Percentiles rank a stretch among this genome's conserved stretches.
These are phyloP conservation scores for Ophiobolus disseminans DNA, from an alignment of 2,329 filamentous ascomycete genomes.

Conservation along the genomic window DNA sequence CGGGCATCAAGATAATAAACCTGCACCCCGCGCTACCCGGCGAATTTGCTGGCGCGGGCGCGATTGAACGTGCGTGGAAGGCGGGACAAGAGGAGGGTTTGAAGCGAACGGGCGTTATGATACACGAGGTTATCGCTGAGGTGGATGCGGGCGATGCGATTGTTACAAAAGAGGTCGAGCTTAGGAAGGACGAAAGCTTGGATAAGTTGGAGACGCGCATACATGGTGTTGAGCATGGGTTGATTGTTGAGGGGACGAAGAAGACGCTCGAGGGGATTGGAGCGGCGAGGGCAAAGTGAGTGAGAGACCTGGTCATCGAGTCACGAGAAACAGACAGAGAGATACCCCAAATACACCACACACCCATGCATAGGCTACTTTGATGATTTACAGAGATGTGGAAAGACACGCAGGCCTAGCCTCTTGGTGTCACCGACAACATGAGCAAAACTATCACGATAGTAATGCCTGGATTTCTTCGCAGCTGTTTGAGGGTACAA, in stretches of 20 bases:
- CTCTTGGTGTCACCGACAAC: too few relatives aligned
- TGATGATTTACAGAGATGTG: too few relatives aligned
- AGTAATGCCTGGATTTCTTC: too few relatives aligned
- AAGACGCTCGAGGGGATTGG: conserved; percentile 54
- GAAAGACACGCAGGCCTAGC: too few relatives aligned
- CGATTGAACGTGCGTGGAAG: conserved; percentile 78
- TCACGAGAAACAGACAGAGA: background rate
- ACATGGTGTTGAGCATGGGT: conserved; percentile 75
- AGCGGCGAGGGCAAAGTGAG: conserved; percentile 5
- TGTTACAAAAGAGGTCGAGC: conserved; percentile 70
- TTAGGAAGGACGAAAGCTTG: conserved; percentile 63
- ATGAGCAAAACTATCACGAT: too few relatives aligned
- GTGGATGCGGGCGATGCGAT: conserved; percentile 83
- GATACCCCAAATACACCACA: background rate
- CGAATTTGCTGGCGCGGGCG: conserved; percentile 76
- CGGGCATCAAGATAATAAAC: conserved; percentile 76
- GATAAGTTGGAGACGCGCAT: conserved; percentile 74
- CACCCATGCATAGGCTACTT: too few relatives aligned
- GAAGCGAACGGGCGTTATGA: conserved; percentile 80
- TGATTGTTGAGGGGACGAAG: conserved; percentile 78
- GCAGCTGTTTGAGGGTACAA: too few relatives aligned
- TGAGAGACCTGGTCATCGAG: background rate
- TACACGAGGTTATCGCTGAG: conserved; percentile 77
- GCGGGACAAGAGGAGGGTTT: conserved; percentile 74
- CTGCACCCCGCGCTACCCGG: conserved; percentile 78